Percentiles rank a stretch among this genome's conserved stretches.
Evolutionary conservation across 2,329 filamentous ascomycete genomes (phyloP).

Genomic region (Fusarium oligoseptatum): DNA sequence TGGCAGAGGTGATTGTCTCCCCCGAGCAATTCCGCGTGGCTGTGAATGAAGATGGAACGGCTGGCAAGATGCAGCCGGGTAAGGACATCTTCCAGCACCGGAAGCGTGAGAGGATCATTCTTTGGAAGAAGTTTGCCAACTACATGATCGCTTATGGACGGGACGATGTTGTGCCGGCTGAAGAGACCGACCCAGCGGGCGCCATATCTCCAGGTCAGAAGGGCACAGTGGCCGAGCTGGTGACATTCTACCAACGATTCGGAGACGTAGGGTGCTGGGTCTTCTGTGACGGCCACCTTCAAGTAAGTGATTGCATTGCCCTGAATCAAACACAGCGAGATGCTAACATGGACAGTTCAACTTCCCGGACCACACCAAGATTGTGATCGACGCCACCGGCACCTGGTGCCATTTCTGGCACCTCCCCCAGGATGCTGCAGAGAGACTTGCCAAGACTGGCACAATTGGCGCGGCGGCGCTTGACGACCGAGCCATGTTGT

Average conservation of each 20-base stretch:
- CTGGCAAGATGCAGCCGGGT: slow-evolving; percentile 72
- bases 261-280: slow-evolving; percentile 87
- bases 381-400: slow-evolving; percentile 81
- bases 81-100: slow-evolving; percentile 75
- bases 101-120: slow-evolving; percentile 73
- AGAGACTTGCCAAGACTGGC: slow-evolving; percentile 73
- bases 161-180: slow-evolving; percentile 70
- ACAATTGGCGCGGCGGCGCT: slow-evolving; percentile 79
- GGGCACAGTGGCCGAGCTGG: slow-evolving; percentile 66
- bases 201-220: slow-evolving; percentile 55
- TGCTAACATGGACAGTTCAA: slow-evolving; percentile 73
- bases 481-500: slow-evolving; percentile 77
- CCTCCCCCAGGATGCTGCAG: slow-evolving; percentile 77
- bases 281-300: slow-evolving; percentile 83
- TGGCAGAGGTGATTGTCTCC: slow-evolving; percentile 73
- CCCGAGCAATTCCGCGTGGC: slow-evolving; percentile 71
- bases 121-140: slow-evolving; percentile 82
- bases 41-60: slow-evolving; percentile 69
- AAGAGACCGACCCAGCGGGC: slow-evolving; percentile 59
- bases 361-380: slow-evolving; percentile 89
- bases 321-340: neutral
- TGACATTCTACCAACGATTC: slow-evolving; percentile 85
- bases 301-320: slow-evolving; percentile 60
- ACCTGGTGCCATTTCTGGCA: slow-evolving; percentile 84
- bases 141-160: slow-evolving; percentile 81